Conservation (phyloP, 2,329 filamentous ascomycete genomes). For the Colletotrichum theobromicola region DNA sequence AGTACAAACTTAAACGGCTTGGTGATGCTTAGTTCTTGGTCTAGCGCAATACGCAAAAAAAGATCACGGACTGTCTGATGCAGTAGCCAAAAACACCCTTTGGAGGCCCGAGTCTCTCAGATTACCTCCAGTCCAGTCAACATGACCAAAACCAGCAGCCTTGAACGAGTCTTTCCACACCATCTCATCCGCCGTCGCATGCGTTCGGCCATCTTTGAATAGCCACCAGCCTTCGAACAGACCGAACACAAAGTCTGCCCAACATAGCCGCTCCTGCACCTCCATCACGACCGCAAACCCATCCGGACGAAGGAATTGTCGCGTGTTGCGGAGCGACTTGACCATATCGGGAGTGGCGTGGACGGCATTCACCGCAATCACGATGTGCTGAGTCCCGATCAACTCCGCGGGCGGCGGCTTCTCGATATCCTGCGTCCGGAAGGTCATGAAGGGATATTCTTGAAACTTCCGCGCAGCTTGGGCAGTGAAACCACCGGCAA, state of each 20-base stretch:
- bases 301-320: conserved; percentile 30
- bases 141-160: conserved; percentile 19
- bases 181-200: background rate
- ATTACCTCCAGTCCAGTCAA: conserved; percentile 25
- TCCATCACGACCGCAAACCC: conserved; percentile 40
- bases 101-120: background rate
- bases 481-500: conserved; percentile 36
- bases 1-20: background rate
- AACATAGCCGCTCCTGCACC: conserved; percentile 33
- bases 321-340: conserved; percentile 27
- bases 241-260: conserved; percentile 39
- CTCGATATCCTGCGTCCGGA: background rate
- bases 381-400: conserved; percentile 30
- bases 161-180: conserved; percentile 4
- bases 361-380: conserved; percentile 36
- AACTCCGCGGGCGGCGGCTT: conserved; percentile 23
- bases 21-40: background rate
- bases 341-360: conserved; percentile 35
- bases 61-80: background rate
- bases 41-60: background rate
- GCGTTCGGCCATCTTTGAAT: conserved; percentile 34
- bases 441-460: conserved; percentile 4
- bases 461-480: conserved; percentile 26
- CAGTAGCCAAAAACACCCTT: conserved; percentile 6
- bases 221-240: conserved; percentile 44